phyloP scores from a whole-genome alignment of 768 basidiomycete genomes.

The Boletus patriciae region DNA sequence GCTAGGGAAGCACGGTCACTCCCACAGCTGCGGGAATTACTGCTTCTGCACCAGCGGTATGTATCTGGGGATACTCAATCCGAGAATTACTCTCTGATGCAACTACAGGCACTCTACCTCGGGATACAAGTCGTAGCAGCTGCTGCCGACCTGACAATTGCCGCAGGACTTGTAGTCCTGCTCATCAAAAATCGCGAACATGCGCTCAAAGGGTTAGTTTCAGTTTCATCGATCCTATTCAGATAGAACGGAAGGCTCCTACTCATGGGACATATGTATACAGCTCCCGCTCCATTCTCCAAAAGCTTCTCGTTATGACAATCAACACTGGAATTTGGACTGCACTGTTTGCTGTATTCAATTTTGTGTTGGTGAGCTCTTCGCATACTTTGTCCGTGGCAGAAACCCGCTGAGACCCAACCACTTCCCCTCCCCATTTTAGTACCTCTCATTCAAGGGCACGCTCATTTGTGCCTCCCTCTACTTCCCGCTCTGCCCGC shows the following conservation, averaged over 20 bases:
- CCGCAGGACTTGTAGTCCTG: not conserved
- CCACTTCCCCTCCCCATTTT: not conserved
- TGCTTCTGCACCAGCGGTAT: not conserved
- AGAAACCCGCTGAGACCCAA: not conserved
- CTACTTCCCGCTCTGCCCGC: constrained; percentile 10
- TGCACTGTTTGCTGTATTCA: constrained; percentile 2
- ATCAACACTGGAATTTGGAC: constrained; percentile 16
- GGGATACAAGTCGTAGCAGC: not conserved
- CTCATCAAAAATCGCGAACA: not conserved
- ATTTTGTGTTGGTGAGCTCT: constrained; percentile 1
- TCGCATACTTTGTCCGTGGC: not conserved
- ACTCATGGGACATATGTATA: not conserved
- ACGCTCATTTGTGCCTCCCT: constrained; percentile 6
- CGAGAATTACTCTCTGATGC: not conserved
- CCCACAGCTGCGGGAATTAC: not conserved
- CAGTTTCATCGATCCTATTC: not conserved
- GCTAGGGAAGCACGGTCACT: not conserved
- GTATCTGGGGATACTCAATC: not conserved
- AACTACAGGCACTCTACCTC: not conserved
- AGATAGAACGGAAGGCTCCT: no score
- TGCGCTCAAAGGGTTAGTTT: not conserved
- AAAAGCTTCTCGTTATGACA: constrained; percentile 10
- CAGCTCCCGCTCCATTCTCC: constrained; percentile 4
- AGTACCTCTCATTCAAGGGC: constrained; percentile 2
- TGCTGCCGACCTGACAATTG: constrained; percentile 3